These are phyloP conservation scores for Oryza australiensis DNA, from an alignment of 176 grass and related monocot species.

Conservation along the genomic window DNA sequence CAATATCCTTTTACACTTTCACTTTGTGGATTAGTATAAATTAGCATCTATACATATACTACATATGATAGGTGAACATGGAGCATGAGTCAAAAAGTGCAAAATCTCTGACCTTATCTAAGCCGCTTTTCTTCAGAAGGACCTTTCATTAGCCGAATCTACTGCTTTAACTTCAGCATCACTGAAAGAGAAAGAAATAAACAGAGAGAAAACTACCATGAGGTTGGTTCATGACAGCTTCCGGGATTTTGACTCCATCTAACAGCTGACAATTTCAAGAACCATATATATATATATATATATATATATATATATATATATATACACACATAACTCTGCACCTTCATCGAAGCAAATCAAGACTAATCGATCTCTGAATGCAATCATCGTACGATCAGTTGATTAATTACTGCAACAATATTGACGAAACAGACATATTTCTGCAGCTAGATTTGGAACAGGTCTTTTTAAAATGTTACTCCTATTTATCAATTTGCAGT, in stretches of 20 bases:
- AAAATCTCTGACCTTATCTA: neutral
- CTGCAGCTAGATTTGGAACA: neutral
- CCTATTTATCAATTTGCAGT: neutral
- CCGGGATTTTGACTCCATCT: neutral
- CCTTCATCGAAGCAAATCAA: neutral
- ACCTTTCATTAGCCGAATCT: neutral
- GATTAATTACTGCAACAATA: neutral
- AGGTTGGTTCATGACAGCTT: neutral
- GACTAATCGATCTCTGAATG: neutral
- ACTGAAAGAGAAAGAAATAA: neutral
- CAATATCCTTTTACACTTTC: neutral
- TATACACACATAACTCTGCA: too few relatives aligned
- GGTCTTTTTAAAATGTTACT: neutral
- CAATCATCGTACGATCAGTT: neutral
- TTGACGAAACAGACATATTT: neutral
- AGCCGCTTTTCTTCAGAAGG: neutral
- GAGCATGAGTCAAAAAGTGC: neutral
- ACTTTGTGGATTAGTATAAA: neutral
- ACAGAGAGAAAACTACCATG: neutral
- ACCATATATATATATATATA: too few relatives aligned
- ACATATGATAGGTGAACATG: neutral
- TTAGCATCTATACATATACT: neutral
- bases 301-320: too few relatives aligned
- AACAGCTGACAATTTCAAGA: neutral
- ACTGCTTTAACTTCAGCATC: neutral